These are phyloP conservation scores for Rhinocladiella similis DNA, from an alignment of 2,329 filamentous ascomycete species.

Conservation along the genomic window DNA sequence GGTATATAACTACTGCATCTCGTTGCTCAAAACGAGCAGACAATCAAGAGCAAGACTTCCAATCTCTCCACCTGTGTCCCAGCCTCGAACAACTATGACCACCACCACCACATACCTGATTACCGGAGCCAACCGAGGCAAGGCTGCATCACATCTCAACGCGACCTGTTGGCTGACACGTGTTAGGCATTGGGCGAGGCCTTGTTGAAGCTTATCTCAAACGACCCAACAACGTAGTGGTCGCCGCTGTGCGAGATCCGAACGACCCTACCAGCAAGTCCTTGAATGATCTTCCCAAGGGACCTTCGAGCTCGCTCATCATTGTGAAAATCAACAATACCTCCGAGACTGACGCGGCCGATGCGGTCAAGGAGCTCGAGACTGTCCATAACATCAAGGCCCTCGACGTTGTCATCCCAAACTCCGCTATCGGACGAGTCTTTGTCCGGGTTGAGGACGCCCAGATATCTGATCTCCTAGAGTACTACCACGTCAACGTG, in stretches of 20 bases:
- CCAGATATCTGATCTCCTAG: conserved; percentile 24
- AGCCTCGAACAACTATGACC: too few relatives aligned
- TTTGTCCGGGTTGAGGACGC: conserved; percentile 18
- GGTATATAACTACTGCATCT: too few relatives aligned
- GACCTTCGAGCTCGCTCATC: conserved; percentile 24
- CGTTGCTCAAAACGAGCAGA: too few relatives aligned
- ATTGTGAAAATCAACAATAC: conserved; percentile 28
- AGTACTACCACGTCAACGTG: conserved; percentile 37
- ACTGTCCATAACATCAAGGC: conserved; percentile 38
- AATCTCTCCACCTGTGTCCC: too few relatives aligned
- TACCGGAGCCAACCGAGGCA: conserved; percentile 37
- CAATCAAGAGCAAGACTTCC: too few relatives aligned
- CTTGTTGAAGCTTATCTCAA: conserved; percentile 29
- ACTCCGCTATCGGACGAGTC: conserved; percentile 36
- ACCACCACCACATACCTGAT: conserved; percentile 26
- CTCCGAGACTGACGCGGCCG: conserved; percentile 34
- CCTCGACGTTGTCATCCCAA: conserved; percentile 55
- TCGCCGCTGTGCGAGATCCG: conserved; percentile 17
- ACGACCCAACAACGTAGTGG: conserved; percentile 25
- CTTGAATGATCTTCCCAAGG: not conserved
- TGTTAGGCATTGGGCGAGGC: conserved; percentile 28
- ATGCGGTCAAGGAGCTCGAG: conserved; percentile 36
- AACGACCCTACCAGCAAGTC: conserved; percentile 26
- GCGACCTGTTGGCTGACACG: too few relatives aligned
- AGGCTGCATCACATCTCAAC: conserved; percentile 11